Evolutionary conservation across 2,329 filamentous ascomycete genomes (phyloP), one percentile per base, ranked within the genome.

Genomic region (Talaromyces sp.): DNA sequence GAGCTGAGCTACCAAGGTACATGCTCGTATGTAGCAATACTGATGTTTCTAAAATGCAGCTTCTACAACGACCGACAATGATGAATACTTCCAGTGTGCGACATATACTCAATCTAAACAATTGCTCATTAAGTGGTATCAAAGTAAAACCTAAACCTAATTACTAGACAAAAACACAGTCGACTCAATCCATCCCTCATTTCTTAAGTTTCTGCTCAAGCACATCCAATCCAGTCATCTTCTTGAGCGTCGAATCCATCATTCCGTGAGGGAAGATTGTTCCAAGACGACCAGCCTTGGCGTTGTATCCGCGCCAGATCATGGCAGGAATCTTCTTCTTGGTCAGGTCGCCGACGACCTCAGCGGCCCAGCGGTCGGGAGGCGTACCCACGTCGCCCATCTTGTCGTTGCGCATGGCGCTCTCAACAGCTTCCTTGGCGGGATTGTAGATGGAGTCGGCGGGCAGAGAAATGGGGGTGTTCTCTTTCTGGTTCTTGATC

Each of bases 201-300:
- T 45, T 59, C 56, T 59, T 59, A n/a, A 63, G 6, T 19, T 58
- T 65, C 38, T 63, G 51, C 45, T 63, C 61, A 11, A 63, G 51
- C 34, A 63, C 19, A 45, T 63, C 61, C 61, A 63, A 38, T 5
- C 61, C 61, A 47, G 61, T 63, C 61, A 63, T 58, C 38, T 63
- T 63, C 53, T 63, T 63, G 19, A 63, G 17, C 5, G 53, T 54
- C 7, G 61, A 40, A 10, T 63, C 61, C 61, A 63, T 63, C 19
- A 49, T 58, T 17, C 61, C 61, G 13, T 63, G 61, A 45, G 61
- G 61, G 27, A 63, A 63, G n/a, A 63, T 43, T 1, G 61, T 63
- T 38, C 61, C 61, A 17, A 63, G 53, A 27, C 61, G 61, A 45
- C 22, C 61, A 19, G 53, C 40, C 22, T 45, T 56, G 4, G 61